These are phyloP conservation scores for Hemerocallis citrina DNA, from an alignment of 106 monocot genomes.

Conservation along the genomic window DNA sequence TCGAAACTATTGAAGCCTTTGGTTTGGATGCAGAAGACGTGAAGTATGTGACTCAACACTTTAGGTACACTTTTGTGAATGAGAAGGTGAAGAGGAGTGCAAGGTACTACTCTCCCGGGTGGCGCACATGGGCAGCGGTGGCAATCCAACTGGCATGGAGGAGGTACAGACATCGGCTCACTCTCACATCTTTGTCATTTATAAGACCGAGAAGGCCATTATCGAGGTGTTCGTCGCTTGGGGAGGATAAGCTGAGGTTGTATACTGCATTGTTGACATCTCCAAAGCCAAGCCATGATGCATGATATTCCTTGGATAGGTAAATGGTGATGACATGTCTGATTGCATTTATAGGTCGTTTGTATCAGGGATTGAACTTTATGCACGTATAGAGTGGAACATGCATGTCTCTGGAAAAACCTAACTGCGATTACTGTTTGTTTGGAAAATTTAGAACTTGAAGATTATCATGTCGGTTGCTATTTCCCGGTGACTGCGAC, in stretches of 20 bases:
- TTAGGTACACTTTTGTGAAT: slow-evolving; percentile 54
- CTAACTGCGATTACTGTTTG: too few relatives aligned
- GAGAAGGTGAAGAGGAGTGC: slow-evolving; percentile 68
- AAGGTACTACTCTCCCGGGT: slow-evolving; percentile 84
- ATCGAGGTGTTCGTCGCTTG: slow-evolving; percentile 67
- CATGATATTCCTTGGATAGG: slow-evolving; percentile 5
- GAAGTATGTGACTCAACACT: slow-evolving; percentile 85
- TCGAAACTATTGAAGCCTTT: slow-evolving; percentile 70
- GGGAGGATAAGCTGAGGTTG: slow-evolving; percentile 75
- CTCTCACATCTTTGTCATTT: slow-evolving; percentile 67
- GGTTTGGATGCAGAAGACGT: slow-evolving; percentile 61
- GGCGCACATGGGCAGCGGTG: slow-evolving; percentile 92
- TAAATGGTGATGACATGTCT: too few relatives aligned
- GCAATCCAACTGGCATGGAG: slow-evolving; percentile 89
- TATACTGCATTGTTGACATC: slow-evolving; percentile 84
- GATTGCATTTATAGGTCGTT: too few relatives aligned
- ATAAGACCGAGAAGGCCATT: slow-evolving; percentile 69
- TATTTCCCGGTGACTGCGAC: too few relatives aligned
- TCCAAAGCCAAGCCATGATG: slow-evolving; percentile 71
- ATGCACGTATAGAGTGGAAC: too few relatives aligned
- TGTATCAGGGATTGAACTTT: too few relatives aligned
- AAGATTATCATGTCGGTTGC: too few relatives aligned
- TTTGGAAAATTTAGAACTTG: too few relatives aligned
- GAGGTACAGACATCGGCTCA: slow-evolving; percentile 57
- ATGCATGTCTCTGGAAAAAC: too few relatives aligned